These are phyloP conservation scores for Lasiodiplodia citricola DNA, from an alignment of 2,329 filamentous ascomycete species.

Conservation along the genomic window DNA sequence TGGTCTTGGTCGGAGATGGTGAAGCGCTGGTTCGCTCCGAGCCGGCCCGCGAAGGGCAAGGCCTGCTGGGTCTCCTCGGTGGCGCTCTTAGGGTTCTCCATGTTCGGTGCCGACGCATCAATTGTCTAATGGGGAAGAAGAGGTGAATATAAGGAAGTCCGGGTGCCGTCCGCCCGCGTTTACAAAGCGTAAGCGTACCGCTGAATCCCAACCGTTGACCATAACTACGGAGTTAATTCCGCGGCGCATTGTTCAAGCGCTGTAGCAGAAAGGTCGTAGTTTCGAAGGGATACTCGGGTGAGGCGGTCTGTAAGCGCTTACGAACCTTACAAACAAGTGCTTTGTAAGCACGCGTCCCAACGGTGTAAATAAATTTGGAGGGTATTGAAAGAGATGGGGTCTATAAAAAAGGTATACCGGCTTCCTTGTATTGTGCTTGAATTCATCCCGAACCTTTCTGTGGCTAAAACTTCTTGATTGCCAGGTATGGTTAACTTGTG, in stretches of 20 bases:
- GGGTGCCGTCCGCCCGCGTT: too few relatives aligned
- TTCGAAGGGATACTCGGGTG: neutral
- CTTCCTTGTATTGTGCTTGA: too few relatives aligned
- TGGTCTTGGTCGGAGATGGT: neutral
- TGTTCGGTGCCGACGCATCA: neutral
- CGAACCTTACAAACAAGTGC: neutral
- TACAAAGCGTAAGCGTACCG: neutral
- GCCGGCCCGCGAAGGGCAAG: neutral
- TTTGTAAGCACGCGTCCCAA: neutral
- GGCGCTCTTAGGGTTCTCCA: neutral
- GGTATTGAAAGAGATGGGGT: too few relatives aligned
- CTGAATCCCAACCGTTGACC: neutral
- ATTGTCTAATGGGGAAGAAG: neutral
- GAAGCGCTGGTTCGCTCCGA: neutral
- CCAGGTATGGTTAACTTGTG: too few relatives aligned
- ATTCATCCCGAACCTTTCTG: too few relatives aligned
- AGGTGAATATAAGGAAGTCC: neutral
- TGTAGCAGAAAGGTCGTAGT: neutral
- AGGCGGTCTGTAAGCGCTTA: neutral
- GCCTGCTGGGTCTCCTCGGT: neutral
- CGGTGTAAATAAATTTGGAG: too few relatives aligned
- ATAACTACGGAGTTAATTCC: neutral
- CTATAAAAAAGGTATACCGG: too few relatives aligned
- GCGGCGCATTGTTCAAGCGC: neutral
- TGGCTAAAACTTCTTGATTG: too few relatives aligned